A percentile compares a stretch with the other conserved stretches of the same genome.
phyloP scores from a whole-genome alignment of 2,329 filamentous ascomycete species.

The Immersiporthe knoxdaviesiana region DNA sequence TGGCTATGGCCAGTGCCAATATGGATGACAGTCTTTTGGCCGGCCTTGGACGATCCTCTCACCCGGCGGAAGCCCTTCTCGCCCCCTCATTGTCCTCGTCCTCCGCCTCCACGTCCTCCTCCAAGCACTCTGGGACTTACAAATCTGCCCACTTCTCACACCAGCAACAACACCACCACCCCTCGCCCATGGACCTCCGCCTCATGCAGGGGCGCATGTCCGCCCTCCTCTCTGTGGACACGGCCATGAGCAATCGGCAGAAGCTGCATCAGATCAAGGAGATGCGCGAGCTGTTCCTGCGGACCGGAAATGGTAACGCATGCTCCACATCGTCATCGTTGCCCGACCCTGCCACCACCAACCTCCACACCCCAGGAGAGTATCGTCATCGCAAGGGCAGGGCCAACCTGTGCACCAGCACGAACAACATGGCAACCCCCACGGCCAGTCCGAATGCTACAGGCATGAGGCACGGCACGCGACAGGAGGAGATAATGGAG shows the following conservation, averaged over 20 bases:
- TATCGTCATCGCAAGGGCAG: not conserved
- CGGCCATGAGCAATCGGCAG: slow-evolving; percentile 4
- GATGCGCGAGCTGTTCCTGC: slow-evolving; percentile 17
- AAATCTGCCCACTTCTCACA: not conserved
- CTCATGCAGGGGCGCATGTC: slow-evolving; percentile 21
- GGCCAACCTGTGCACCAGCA: slow-evolving; percentile 15
- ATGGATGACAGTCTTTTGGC: not conserved
- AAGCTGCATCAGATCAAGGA: slow-evolving; percentile 15
- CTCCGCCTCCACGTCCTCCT: not conserved
- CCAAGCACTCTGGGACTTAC: not conserved
- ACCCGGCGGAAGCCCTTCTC: not conserved
- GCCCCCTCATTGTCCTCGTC: no score
- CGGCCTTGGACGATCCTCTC: not conserved
- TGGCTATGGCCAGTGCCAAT: not conserved
- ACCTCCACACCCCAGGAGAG: not conserved
- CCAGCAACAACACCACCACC: not conserved
- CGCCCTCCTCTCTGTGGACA: slow-evolving; percentile 10
- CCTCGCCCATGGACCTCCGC: slow-evolving; percentile 5
- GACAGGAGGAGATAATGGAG: slow-evolving; percentile 12
- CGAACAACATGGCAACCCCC: slow-evolving; percentile 20
- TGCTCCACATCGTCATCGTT: not conserved
- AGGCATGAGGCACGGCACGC: slow-evolving; percentile 10
- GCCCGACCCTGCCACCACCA: not conserved
- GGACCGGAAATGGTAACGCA: not conserved
- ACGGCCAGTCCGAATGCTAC: slow-evolving; percentile 9